Evolutionary conservation across 2,329 filamentous ascomycete genomes (phyloP).

Genomic region (Fusarium mexicanum): DNA sequence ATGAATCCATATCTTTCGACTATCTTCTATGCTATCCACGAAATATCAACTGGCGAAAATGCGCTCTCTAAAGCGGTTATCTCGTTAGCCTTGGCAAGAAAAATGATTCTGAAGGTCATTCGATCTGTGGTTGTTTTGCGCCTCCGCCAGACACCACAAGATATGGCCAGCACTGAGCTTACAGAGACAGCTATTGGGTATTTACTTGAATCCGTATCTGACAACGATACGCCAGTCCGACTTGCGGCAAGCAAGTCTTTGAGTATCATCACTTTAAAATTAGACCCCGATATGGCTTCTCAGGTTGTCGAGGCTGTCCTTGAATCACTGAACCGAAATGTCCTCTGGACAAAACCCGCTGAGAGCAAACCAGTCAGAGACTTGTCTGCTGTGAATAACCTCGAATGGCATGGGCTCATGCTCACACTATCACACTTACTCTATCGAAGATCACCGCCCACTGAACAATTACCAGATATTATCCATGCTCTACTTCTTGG

Average conservation of each 20-base stretch:
- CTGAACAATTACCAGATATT: constrained; percentile 75
- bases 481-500: constrained; percentile 81
- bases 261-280: constrained; percentile 83
- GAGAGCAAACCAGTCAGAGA: constrained; percentile 59
- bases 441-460: constrained; percentile 83
- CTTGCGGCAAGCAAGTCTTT: constrained; percentile 93
- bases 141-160: constrained; percentile 61
- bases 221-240: constrained; percentile 91
- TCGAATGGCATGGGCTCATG: constrained; percentile 92
- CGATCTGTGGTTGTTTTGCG: constrained; percentile 76
- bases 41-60: constrained; percentile 63
- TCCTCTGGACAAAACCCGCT: constrained; percentile 60
- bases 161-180: constrained; percentile 60
- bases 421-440: constrained; percentile 87
- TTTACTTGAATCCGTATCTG: constrained; percentile 79
- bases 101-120: constrained; percentile 85
- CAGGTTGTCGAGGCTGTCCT: constrained; percentile 90
- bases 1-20: constrained; percentile 72
- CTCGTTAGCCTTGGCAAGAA: constrained; percentile 81
- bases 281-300: constrained; percentile 81
- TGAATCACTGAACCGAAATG: constrained; percentile 70
- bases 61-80: constrained; percentile 63
- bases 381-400: constrained; percentile 78
- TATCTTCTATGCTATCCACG: constrained; percentile 73
- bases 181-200: constrained; percentile 85